Percentiles rank a stretch among this genome's conserved stretches.
These are phyloP conservation scores for Lotus japonicus DNA, from an alignment of 306 rosid species.

Conservation along the genomic window DNA sequence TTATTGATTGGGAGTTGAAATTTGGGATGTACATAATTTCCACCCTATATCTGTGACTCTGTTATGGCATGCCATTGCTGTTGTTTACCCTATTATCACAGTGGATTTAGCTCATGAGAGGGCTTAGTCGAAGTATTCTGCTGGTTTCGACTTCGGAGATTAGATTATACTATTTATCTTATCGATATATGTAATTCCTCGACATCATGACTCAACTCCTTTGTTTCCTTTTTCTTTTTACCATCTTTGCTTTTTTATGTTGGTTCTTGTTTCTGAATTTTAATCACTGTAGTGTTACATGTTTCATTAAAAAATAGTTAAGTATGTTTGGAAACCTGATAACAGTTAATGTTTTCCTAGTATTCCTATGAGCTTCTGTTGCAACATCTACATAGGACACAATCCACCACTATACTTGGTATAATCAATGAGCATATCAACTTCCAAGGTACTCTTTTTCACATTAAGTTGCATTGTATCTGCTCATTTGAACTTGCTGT, in stretches of 20 bases:
- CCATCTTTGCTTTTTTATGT: neutral
- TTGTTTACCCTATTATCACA: neutral
- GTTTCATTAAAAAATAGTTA: neutral
- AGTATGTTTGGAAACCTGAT: slow-evolving; percentile 4
- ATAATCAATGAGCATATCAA: slow-evolving; percentile 87
- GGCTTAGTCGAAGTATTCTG: neutral
- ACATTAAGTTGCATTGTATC: slow-evolving; percentile 10
- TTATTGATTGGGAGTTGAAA: neutral
- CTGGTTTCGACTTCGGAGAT: neutral
- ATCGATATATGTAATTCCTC: neutral
- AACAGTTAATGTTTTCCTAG: slow-evolving; percentile 40
- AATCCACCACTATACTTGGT: slow-evolving; percentile 80
- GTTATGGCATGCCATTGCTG: neutral
- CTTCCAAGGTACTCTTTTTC: slow-evolving; percentile 69
- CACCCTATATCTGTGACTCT: neutral
- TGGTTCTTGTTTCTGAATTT: slow-evolving; percentile 1
- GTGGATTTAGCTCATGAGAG: slow-evolving; percentile 5
- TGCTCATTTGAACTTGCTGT: slow-evolving; percentile 9
- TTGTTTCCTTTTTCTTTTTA: neutral
- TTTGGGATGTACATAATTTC: neutral
- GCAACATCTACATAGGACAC: slow-evolving; percentile 75
- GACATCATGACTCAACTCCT: neutral
- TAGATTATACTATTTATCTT: neutral
- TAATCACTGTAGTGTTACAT: neutral
- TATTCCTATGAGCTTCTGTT: slow-evolving; percentile 88